Evolutionary conservation across 2,329 filamentous ascomycete genomes (phyloP).

Genomic region (Aspergillus sp.): DNA sequence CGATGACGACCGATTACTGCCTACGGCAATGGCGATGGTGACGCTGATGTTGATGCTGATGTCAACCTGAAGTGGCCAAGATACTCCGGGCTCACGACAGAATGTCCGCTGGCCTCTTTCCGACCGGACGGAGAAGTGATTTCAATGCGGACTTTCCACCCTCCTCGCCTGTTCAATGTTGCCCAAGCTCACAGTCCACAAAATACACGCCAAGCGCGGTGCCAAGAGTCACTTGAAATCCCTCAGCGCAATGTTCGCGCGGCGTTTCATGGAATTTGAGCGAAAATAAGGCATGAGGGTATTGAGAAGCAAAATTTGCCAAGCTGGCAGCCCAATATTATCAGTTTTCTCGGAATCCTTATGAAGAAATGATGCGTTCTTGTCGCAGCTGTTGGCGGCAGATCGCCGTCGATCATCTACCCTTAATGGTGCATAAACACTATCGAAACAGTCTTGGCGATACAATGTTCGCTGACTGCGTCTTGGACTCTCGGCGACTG

Average conservation of each 20-base stretch:
- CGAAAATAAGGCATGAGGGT: background rate
- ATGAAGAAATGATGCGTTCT: background rate
- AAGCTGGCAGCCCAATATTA: background rate
- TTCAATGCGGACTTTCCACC: background rate
- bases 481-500: background rate
- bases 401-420: slow-evolving; percentile 24
- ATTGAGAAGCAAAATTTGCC: background rate
- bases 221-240: slow-evolving; percentile 15
- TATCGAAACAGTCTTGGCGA: slow-evolving; percentile 18
- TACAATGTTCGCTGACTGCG: slow-evolving; percentile 5
- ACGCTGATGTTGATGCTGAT: background rate
- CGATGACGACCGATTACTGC: background rate
- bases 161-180: slow-evolving; percentile 11
- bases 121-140: background rate
- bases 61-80: background rate
- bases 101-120: background rate
- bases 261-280: slow-evolving; percentile 1
- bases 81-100: background rate
- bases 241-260: background rate
- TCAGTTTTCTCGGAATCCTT: slow-evolving; percentile 7
- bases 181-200: slow-evolving; percentile 5
- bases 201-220: slow-evolving; percentile 8
- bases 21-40: background rate
- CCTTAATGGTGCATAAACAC: slow-evolving; percentile 10
- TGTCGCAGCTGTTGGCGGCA: slow-evolving; percentile 10